Base-by-base conservation (phyloP, 2,329 filamentous ascomycete species). In the Claviceps paspali region DNA sequence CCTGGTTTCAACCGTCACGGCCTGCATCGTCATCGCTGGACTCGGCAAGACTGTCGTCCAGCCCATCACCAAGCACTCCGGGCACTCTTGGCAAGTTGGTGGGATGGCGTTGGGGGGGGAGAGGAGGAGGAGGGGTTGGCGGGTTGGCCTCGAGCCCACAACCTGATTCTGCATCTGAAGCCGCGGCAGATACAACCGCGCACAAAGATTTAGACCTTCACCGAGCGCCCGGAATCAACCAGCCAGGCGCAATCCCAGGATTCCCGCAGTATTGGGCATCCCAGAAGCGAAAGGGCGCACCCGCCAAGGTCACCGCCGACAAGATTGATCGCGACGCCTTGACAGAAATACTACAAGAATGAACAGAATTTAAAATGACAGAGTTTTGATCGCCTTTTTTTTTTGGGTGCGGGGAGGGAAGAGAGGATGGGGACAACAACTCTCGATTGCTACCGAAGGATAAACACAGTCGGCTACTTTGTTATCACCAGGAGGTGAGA, bases 141-240 rank as follows among this genome's bases (percentile, higher is more conserved):
- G 30, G 2, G 18, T 38, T 40, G 8, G 29, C 24, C 12, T 17
- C 48, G 15, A 41, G 36, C n/a, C 33, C 47, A 3, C 32, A 35
- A 27, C 24, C 37, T 19, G 14, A 43, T 6, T 33, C 47, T n/a
- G 29, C 45, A 7, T 26, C 43, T 43, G n/a, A 26, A 15, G 12
- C 11, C 17, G 33, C 11, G 15, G 29, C 18, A 10, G 24, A 36
- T 12, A 6, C 18, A 33, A 19, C 11, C 24, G 23, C 9, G 18
- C 19, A 10, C 40, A 57, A 48, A 40, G 55, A 60, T 22, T 53
- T 53, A 38, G 56, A 60, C 9, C 37, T 59, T 24, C 62, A 62
- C 30, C 66, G 82, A 30, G 59, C 70, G 4, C 72, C 81, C 1
- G 83, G 83, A 0, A 84, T 91, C 51, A 91, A 91, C 49, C 83